These are phyloP conservation scores for Termitomyces sp. DNA, from an alignment of 768 basidiomycete species.

Conservation along the genomic window DNA sequence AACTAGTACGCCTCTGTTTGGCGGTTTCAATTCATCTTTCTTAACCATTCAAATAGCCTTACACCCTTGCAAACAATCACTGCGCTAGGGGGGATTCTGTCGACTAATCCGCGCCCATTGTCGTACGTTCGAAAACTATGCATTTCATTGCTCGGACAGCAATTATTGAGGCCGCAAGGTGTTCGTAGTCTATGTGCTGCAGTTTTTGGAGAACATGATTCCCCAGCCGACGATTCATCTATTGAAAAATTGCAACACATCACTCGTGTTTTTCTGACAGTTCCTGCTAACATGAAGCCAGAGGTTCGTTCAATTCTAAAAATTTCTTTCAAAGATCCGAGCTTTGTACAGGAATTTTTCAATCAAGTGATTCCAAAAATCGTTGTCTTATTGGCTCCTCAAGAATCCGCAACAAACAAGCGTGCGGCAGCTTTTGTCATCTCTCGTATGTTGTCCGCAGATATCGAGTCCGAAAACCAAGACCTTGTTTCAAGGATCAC, in stretches of 20 bases:
- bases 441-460: conserved; percentile 55
- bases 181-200: conserved; percentile 66
- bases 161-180: conserved; percentile 69
- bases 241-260: conserved; percentile 75
- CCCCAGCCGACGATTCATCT: conserved; percentile 43
- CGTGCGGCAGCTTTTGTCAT: conserved; percentile 67
- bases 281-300: conserved; percentile 52
- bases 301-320: conserved; percentile 40
- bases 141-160: conserved; percentile 61
- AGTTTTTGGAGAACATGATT: conserved; percentile 62
- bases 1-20: conserved; percentile 48
- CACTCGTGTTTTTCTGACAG: conserved; percentile 56
- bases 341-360: conserved; percentile 56
- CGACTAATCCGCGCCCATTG: conserved; percentile 38
- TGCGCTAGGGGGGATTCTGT: conserved; percentile 59
- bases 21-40: conserved; percentile 10
- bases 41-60: conserved; percentile 38
- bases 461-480: conserved; percentile 24
- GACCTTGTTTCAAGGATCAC: conserved; percentile 32
- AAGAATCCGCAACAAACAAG: conserved; percentile 40
- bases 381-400: conserved; percentile 43
- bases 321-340: background rate
- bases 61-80: conserved; percentile 64
- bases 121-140: conserved; percentile 57
- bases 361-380: conserved; percentile 50